Conservation (phyloP, 352 stramenopile genomes). For the Phytopythium helicoides region DNA sequence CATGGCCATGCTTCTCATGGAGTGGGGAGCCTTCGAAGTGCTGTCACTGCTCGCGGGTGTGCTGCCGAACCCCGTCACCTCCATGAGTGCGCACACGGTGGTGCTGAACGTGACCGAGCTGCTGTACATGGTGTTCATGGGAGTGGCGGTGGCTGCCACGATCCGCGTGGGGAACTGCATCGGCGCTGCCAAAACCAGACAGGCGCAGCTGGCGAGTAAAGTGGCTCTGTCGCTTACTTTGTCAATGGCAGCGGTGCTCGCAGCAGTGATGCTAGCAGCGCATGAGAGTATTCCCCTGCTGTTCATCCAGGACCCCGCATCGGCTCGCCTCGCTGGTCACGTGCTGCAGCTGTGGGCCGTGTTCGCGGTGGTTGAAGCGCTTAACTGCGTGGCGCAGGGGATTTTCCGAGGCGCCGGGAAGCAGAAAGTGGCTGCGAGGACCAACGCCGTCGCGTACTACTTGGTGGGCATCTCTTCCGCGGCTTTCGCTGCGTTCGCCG, state of each 20-base stretch:
- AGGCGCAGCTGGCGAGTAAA: slow-evolving; percentile 40
- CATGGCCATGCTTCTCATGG: slow-evolving; percentile 58
- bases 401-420: slow-evolving; percentile 66
- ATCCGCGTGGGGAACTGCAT: slow-evolving; percentile 65
- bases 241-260: slow-evolving; percentile 20
- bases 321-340: slow-evolving; percentile 30
- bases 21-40: slow-evolving; percentile 70
- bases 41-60: slow-evolving; percentile 51
- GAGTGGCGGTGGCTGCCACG: slow-evolving; percentile 46
- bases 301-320: slow-evolving; percentile 43
- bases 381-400: slow-evolving; percentile 54
- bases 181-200: slow-evolving; percentile 34
- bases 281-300: slow-evolving; percentile 20
- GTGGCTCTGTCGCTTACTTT: slow-evolving; percentile 33
- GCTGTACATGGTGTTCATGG: slow-evolving; percentile 66
- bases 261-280: slow-evolving; percentile 17
- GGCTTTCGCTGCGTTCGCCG: slow-evolving; percentile 46
- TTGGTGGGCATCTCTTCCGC: slow-evolving; percentile 65
- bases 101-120: slow-evolving; percentile 57
- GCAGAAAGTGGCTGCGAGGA: slow-evolving; percentile 55
- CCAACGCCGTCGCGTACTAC: slow-evolving; percentile 79
- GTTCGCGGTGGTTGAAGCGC: slow-evolving; percentile 45
- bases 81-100: slow-evolving; percentile 58
- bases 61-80: slow-evolving; percentile 43
- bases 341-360: slow-evolving; percentile 43